Base-by-base conservation (phyloP, 2,329 filamentous ascomycete genomes). In the Monilinia fructicola region DNA sequence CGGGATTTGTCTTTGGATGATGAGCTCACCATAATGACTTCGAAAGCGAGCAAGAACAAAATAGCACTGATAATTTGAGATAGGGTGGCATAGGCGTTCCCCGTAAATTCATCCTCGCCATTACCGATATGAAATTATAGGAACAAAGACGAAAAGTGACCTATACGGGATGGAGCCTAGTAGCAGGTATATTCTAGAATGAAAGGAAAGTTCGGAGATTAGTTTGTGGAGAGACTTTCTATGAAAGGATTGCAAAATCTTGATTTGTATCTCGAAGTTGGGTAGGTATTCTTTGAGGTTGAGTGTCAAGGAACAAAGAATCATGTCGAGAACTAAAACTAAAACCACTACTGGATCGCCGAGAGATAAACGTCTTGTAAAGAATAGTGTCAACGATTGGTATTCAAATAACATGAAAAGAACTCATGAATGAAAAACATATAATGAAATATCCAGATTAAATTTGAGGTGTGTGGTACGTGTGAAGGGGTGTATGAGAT, bases 301-400 rank as follows among this genome's bases (percentile, higher is more conserved):
- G n/a, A 50, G n/a, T 23, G n/a, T 61, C 10, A 1, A 61, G 31
- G 21, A 26, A 50, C 31, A 61, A 61, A 61, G 58, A 61, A 38
- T 38, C 44, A 3, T 21, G 16, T 38, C 58, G 11, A 40, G 28
- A 38, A 50, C 9, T 61, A 10, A 18, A 38, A 50, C 9, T 61
- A 10, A 18, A n/a, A 46, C 40, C 11, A 55, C 7, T 38, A 6
- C 55, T 26, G 40, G 46, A 42, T 12, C 35, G 21, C 44, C n/a
- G n/a, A 50, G 44, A 18, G 14, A 23, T 35, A 14, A 21, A 38
- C 50, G 28, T 18, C 21, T 16, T 16, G 0, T 1, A 18, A 23
- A n/a, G 9, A 28, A 23, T 23, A 10, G 7, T n/a, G 6, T 21
- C 26, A 46, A 14, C 5, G 1, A 46, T 46, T 44, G 31, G 31